These are phyloP conservation scores for Paratinospora sagittata DNA, from an alignment of 164 flowering plant genomes.

Conservation along the genomic window DNA sequence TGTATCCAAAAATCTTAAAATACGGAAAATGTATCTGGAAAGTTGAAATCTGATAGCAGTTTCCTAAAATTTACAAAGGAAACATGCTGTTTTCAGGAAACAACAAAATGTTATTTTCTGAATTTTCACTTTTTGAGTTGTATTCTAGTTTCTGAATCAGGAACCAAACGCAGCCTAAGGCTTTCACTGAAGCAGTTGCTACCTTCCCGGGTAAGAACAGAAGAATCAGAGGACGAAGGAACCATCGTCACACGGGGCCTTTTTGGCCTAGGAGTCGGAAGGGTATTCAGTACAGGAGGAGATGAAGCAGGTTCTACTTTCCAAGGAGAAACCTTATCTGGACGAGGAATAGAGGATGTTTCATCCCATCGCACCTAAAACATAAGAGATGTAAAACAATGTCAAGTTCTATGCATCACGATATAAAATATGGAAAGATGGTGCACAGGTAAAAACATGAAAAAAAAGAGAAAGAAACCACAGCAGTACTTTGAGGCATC, in stretches of 20 bases:
- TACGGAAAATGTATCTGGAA: too few species aligned
- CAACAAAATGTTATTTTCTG: too few species aligned
- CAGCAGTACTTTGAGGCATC: conserved; percentile 68
- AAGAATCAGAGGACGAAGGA: conserved; percentile 65
- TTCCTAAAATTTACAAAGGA: too few species aligned
- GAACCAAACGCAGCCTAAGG: too few species aligned
- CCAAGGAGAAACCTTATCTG: conserved; percentile 98
- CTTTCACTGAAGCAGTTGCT: conserved; percentile 40
- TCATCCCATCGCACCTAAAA: conserved; percentile 94
- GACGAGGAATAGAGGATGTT: conserved; percentile 67
- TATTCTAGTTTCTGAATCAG: too few species aligned
- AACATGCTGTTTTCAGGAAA: too few species aligned
- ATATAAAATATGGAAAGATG: neutral
- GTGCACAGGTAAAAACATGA: neutral
- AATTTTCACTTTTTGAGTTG: too few species aligned
- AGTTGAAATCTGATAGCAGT: too few species aligned
- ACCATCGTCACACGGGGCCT: conserved; percentile 61
- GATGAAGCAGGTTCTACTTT: conserved; percentile 75
- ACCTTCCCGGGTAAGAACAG: conserved; percentile 83
- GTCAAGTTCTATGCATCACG: neutral
- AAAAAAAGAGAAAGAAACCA: conserved; percentile 9
- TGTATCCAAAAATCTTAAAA: too few species aligned
- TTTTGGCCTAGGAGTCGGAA: conserved; percentile 64
- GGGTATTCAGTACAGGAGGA: conserved; percentile 64
- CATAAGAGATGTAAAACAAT: neutral